A percentile compares a stretch with the other conserved stretches of the same genome.
These are phyloP conservation scores for Tylopilus sp. DNA, from an alignment of 768 basidiomycete species.

Conservation along the genomic window DNA sequence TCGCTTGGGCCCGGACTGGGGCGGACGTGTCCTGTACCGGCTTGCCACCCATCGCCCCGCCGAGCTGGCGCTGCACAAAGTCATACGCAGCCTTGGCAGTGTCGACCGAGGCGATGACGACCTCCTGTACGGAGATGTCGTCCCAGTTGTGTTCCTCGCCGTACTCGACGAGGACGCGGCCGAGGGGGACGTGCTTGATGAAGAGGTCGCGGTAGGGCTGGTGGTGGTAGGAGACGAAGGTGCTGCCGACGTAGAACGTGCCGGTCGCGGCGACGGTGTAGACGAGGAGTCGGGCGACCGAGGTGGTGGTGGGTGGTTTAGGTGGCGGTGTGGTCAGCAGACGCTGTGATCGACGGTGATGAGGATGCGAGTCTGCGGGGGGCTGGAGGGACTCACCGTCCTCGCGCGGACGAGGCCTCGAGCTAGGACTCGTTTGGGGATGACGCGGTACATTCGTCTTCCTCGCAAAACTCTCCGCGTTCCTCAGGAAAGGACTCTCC, in stretches of 20 bases:
- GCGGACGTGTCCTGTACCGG: slow-evolving; percentile 24
- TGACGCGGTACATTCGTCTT: slow-evolving; percentile 49
- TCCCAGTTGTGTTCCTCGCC: slow-evolving; percentile 82
- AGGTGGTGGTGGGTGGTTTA: slow-evolving; percentile 45
- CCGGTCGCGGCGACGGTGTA: slow-evolving; percentile 65
- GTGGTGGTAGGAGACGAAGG: slow-evolving; percentile 73
- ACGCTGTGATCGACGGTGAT: slow-evolving; percentile 39
- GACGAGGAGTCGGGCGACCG: slow-evolving; percentile 56
- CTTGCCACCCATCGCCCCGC: slow-evolving; percentile 36
- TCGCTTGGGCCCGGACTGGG: too few relatives aligned
- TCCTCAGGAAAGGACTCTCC: too few relatives aligned
- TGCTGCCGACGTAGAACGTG: slow-evolving; percentile 81
- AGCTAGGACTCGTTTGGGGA: slow-evolving; percentile 48
- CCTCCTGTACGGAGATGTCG: slow-evolving; percentile 58
- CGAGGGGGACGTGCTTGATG: slow-evolving; percentile 74
- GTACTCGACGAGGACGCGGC: slow-evolving; percentile 72
- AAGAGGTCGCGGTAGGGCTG: slow-evolving; percentile 86
- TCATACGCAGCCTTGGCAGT: slow-evolving; percentile 46
- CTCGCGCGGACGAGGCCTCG: slow-evolving; percentile 50
- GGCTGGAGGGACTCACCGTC: slow-evolving; percentile 41
- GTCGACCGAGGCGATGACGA: slow-evolving; percentile 51
- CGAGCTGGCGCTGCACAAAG: slow-evolving; percentile 45
- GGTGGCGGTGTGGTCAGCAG: slow-evolving; percentile 39
- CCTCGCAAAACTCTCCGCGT: neutral
- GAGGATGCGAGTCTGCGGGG: too few relatives aligned